These are phyloP conservation scores for Leishmania mexicana DNA, from an alignment of 208 protist genomes.

Conservation along the genomic window DNA sequence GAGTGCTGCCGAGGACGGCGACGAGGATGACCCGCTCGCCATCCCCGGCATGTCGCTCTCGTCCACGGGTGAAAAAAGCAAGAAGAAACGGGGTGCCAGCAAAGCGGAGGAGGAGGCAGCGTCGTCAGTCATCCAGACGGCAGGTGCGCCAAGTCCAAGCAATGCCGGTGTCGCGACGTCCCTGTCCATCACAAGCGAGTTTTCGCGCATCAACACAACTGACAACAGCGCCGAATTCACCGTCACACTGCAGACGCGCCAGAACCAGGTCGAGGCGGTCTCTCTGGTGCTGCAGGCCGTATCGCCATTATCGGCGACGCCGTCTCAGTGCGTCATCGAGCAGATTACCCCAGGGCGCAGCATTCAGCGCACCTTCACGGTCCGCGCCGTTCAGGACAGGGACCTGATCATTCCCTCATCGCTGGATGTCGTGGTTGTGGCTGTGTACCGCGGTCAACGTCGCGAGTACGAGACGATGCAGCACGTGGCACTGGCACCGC, in stretches of 20 bases:
- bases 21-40: constrained; percentile 10
- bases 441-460: constrained; percentile 38
- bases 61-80: background rate
- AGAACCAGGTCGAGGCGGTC: constrained; percentile 25
- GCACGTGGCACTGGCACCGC: constrained; percentile 51
- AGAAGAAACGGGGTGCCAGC: background rate
- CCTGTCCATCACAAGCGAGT: constrained; percentile 14
- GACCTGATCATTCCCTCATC: constrained; percentile 79
- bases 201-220: background rate
- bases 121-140: background rate
- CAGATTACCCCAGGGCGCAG: constrained; percentile 35
- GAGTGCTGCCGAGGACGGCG: background rate
- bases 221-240: constrained; percentile 21
- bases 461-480: constrained; percentile 44
- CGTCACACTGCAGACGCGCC: constrained; percentile 24
- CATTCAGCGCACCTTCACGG: constrained; percentile 45
- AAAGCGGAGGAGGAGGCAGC: background rate
- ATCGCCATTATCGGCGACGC: constrained; percentile 47
- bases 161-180: background rate
- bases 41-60: background rate
- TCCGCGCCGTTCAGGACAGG: constrained; percentile 34
- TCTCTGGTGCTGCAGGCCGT: constrained; percentile 50
- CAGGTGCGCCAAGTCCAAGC: background rate
- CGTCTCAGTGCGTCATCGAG: constrained; percentile 26
- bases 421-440: constrained; percentile 56